Evolutionary conservation across 2,329 filamentous ascomycete species (phyloP).

Genomic region (Xylaria polymorpha): DNA sequence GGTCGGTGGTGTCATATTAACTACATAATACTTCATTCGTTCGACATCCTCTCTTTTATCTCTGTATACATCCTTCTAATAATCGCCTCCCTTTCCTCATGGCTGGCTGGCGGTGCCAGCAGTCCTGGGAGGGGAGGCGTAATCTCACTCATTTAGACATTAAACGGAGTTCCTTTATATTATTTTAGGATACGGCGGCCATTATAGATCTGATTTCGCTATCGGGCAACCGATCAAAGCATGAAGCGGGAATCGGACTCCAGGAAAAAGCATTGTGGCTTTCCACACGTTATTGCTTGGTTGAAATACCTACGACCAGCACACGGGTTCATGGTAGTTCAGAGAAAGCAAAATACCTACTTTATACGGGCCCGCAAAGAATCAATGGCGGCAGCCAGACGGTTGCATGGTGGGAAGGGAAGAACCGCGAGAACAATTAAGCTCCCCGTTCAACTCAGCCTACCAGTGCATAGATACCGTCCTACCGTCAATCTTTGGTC

Average conservation of each 20-base stretch:
- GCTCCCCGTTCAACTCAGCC: conserved; percentile 1
- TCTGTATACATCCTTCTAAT: conserved; percentile 30
- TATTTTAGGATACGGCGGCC: conserved; percentile 28
- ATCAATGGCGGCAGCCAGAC: neutral
- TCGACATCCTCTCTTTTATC: conserved; percentile 16
- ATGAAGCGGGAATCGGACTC: conserved; percentile 30
- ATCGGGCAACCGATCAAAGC: conserved; percentile 47
- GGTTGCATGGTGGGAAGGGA: conserved; percentile 1
- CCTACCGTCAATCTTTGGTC: neutral
- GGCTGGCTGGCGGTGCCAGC: conserved; percentile 17
- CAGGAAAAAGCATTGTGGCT: conserved; percentile 33
- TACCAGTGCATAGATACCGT: conserved; percentile 4
- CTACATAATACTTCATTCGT: conserved; percentile 17
- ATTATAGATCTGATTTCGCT: conserved; percentile 44
- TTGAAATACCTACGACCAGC: conserved; percentile 18
- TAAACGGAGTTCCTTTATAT: conserved; percentile 26
- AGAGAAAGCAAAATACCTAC: conserved; percentile 16
- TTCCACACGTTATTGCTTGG: conserved; percentile 32
- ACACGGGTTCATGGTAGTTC: conserved; percentile 11
- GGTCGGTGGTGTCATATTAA: neutral
- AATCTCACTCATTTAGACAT: conserved; percentile 29
- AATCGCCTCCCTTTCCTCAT: conserved; percentile 9
- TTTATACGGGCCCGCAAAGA: conserved; percentile 19
- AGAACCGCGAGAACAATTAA: conserved; percentile 1
- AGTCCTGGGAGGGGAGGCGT: conserved; percentile 5